Evolutionary conservation across 2,329 filamentous ascomycete genomes (phyloP).

Genomic region (Fusarium musae): DNA sequence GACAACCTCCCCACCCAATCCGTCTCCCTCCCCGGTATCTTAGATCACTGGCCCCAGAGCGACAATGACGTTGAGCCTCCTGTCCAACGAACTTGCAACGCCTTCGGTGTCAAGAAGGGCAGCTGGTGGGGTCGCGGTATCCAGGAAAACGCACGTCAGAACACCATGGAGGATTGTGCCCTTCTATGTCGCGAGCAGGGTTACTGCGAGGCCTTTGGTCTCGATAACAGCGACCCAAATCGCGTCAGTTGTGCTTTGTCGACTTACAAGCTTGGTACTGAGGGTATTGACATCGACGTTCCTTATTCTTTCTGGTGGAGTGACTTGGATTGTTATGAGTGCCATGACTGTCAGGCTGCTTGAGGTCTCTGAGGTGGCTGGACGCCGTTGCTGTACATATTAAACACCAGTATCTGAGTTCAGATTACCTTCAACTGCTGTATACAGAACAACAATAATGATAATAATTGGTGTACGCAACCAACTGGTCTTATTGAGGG

Average conservation of each 20-base stretch:
- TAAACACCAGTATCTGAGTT: rapidly evolving
- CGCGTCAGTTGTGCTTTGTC: background rate
- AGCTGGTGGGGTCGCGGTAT: background rate
- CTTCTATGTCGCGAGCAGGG: background rate
- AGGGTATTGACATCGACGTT: conserved; percentile 1
- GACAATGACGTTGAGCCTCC: background rate
- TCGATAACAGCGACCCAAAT: background rate
- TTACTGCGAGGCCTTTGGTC: conserved; percentile 5
- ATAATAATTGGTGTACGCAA: background rate
- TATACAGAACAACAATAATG: too few species aligned
- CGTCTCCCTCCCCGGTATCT: background rate
- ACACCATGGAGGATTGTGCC: conserved; percentile 17
- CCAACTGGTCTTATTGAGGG: rapidly evolving
- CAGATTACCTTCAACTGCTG: rapidly evolving
- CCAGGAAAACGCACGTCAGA: background rate
- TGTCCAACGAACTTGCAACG: background rate
- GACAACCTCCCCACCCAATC: background rate
- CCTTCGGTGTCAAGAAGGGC: conserved; percentile 3
- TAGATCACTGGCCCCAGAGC: background rate
- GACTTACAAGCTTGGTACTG: conserved; percentile 5
- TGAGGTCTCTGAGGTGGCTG: background rate
- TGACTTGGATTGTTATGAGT: conserved; percentile 14
- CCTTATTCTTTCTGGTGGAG: conserved; percentile 11
- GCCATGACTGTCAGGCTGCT: conserved; percentile 1
- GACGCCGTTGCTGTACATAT: rapidly evolving